phyloP scores from a whole-genome alignment of 2,329 filamentous ascomycete species.

The Hirsutella rhossiliensis region DNA sequence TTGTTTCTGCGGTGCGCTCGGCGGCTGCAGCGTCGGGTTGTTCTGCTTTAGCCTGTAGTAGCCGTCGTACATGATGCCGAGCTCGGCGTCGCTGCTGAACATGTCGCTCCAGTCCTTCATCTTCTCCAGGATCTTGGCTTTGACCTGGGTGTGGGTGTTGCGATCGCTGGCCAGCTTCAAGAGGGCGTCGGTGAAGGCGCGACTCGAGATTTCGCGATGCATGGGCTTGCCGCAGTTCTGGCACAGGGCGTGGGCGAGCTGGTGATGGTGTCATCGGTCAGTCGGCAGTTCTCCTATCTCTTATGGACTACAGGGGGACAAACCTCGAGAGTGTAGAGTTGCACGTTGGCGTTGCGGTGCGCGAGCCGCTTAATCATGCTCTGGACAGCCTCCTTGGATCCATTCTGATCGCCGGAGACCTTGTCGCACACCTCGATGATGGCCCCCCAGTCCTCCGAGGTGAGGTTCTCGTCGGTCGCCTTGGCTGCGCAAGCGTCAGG shows the following conservation, averaged over 20 bases:
- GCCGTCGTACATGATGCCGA: constrained; percentile 95
- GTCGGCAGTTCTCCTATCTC: background rate
- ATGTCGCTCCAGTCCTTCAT: constrained; percentile 96
- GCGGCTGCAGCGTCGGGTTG: constrained; percentile 83
- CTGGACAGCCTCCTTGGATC: constrained; percentile 73
- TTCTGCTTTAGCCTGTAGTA: constrained; percentile 72
- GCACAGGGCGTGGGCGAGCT: constrained; percentile 82
- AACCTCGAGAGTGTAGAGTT: constrained; percentile 86
- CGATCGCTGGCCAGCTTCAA: constrained; percentile 84
- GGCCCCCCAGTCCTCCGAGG: constrained; percentile 60
- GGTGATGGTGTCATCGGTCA: constrained; percentile 2
- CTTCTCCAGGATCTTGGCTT: constrained; percentile 89
- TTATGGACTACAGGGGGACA: no score
- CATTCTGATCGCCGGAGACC: constrained; percentile 39
- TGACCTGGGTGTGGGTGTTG: constrained; percentile 93
- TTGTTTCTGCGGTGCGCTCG: constrained; percentile 87
- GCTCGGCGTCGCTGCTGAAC: constrained; percentile 78
- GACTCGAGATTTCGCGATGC: constrained; percentile 80
- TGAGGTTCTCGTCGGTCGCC: constrained; percentile 96
- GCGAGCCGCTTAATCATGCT: constrained; percentile 86
- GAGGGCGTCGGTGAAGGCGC: constrained; percentile 88
- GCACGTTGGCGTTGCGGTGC: constrained; percentile 90
- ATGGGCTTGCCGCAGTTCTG: constrained; percentile 83
- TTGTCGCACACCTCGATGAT: constrained; percentile 54
- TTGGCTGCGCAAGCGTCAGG: constrained; percentile 32